phyloP scores from a whole-genome alignment of 192 early-diverging fungal genomes.

The Lobosporangium transversale region DNA sequence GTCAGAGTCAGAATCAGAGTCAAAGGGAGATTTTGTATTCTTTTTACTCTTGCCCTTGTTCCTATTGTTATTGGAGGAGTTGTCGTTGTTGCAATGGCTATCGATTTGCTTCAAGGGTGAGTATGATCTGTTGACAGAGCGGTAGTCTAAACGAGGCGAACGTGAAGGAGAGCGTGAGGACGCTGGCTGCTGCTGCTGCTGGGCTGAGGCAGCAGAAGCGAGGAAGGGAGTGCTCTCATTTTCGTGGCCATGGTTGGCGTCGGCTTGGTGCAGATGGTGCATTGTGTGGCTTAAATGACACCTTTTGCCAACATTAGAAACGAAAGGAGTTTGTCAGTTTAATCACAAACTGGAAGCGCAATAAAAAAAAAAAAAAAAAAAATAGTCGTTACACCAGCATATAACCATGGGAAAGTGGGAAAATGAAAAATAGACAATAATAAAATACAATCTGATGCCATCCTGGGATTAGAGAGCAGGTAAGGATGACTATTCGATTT shows the following conservation, averaged over 20 bases:
- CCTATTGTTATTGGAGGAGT: neutral
- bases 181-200: neutral
- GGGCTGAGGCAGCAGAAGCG: neutral
- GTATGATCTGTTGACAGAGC: neutral
- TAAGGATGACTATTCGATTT: no score
- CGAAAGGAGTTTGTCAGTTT: neutral
- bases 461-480: no score
- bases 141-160: neutral
- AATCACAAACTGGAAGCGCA: neutral
- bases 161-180: neutral
- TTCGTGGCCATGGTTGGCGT: neutral
- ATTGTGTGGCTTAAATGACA: slow-evolving; percentile 26
- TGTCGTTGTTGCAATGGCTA: neutral
- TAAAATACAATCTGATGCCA: neutral
- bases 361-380: neutral
- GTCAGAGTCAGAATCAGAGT: slow-evolving; percentile 4
- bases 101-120: neutral
- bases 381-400: no score
- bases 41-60: neutral
- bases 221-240: slow-evolving; percentile 18
- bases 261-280: neutral
- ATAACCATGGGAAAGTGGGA: neutral
- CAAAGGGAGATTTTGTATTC: neutral
- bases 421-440: neutral
- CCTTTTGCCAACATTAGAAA: neutral